A percentile compares a stretch with the other conserved stretches of the same genome.
These are phyloP conservation scores for Sarocladium oryzae DNA, from an alignment of 2,329 filamentous ascomycete species.

Conservation along the genomic window DNA sequence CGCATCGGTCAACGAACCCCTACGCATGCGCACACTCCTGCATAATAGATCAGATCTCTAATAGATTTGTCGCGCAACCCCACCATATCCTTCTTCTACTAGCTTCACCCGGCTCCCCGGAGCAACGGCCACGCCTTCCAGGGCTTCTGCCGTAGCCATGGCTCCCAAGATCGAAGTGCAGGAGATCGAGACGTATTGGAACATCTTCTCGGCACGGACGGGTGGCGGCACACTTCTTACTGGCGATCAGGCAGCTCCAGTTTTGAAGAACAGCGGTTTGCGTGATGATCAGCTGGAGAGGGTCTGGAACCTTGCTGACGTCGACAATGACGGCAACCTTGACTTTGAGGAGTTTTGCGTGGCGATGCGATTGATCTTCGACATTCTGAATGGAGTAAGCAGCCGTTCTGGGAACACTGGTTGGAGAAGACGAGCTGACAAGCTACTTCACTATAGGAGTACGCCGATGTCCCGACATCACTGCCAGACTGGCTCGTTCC, in stretches of 20 bases:
- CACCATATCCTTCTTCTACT: neutral
- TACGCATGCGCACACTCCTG: too few relatives aligned
- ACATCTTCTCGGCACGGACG: constrained; percentile 54
- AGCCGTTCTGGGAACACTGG: neutral
- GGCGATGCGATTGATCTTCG: constrained; percentile 96
- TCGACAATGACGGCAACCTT: constrained; percentile 93
- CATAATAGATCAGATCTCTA: neutral
- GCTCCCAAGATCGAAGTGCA: constrained; percentile 55
- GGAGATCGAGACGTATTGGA: constrained; percentile 61
- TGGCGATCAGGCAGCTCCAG: constrained; percentile 54
- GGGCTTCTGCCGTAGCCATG: constrained; percentile 32
- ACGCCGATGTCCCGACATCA: constrained; percentile 74
- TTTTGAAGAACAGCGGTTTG: constrained; percentile 57
- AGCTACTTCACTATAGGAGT: constrained; percentile 54
- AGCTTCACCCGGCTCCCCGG: neutral
- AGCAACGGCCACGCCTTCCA: neutral
- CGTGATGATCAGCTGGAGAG: constrained; percentile 78
- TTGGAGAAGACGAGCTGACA: neutral
- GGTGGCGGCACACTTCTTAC: constrained; percentile 54
- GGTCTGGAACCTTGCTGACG: constrained; percentile 95
- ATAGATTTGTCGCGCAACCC: neutral
- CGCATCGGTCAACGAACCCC: too few relatives aligned
- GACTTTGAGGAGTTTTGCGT: constrained; percentile 99
- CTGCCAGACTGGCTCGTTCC: constrained; percentile 96
- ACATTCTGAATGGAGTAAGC: constrained; percentile 83